Conservation (phyloP, 441 rosid genomes). For the Gossypium gossypioides region DNA sequence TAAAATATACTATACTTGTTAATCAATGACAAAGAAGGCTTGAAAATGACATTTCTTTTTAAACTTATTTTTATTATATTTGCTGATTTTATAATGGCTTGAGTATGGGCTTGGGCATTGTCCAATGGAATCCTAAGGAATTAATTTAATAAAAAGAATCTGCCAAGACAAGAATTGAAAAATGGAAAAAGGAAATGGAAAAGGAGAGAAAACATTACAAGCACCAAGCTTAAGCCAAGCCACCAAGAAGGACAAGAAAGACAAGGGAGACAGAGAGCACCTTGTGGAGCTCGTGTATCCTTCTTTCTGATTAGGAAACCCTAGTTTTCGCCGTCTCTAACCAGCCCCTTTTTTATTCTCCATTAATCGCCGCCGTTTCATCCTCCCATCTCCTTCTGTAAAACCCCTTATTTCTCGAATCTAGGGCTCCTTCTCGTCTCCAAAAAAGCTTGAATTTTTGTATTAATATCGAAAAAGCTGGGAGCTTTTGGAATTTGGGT, state of each 20-base stretch:
- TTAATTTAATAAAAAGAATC: not conserved
- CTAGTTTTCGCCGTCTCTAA: constrained; percentile 32
- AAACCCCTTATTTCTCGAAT: constrained; percentile 8
- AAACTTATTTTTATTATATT: not conserved
- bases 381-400: not conserved
- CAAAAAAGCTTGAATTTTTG: constrained; percentile 9
- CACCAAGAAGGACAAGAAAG: constrained; percentile 3
- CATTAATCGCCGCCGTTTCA: constrained; percentile 1
- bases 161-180: not conserved
- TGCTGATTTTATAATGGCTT: not conserved
- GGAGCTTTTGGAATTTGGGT: constrained; percentile 9
- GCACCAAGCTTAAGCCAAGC: not conserved
- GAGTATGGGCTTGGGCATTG: not conserved
- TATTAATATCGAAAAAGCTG: constrained; percentile 10
- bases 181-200: not conserved
- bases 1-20: not conserved
- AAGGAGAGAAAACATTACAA: not conserved
- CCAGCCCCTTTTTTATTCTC: not conserved
- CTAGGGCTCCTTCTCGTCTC: constrained; percentile 7
- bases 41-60: not conserved
- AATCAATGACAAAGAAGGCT: not conserved
- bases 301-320: constrained; percentile 23
- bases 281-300: constrained; percentile 20
- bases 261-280: constrained; percentile 21
- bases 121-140: not conserved